These are phyloP conservation scores for Thelonectria olida DNA, from an alignment of 2,329 filamentous ascomycete species.

Conservation along the genomic window DNA sequence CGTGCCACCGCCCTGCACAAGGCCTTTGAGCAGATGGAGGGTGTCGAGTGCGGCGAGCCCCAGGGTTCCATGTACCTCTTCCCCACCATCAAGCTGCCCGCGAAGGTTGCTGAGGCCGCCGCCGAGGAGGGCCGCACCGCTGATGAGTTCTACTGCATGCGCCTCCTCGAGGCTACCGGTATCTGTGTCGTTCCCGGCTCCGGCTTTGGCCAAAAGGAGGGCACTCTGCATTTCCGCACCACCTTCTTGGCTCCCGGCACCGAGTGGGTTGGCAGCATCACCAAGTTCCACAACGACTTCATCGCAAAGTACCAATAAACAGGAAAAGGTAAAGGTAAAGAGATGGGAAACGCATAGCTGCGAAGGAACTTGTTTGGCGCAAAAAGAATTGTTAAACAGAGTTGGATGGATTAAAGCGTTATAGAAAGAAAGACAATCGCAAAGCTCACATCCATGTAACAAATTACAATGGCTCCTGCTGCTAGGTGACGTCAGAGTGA, in stretches of 20 bases:
- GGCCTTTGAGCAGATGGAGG: constrained; percentile 94
- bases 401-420: constrained; percentile 14
- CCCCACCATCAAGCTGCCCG: constrained; percentile 85
- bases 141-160: constrained; percentile 95
- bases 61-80: constrained; percentile 99
- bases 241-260: constrained; percentile 97
- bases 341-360: background rate
- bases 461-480: too few relatives aligned
- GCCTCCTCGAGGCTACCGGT: constrained; percentile 90
- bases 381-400: constrained; percentile 9
- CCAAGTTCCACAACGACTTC: constrained; percentile 91
- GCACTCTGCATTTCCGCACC: constrained; percentile 91
- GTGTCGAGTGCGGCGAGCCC: constrained; percentile 87
- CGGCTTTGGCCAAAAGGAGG: constrained; percentile 94
- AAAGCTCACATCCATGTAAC: constrained; percentile 15
- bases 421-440: constrained; percentile 9
- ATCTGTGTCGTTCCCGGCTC: constrained; percentile 93
- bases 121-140: constrained; percentile 75
- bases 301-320: constrained; percentile 78
- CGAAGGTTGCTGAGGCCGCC: constrained; percentile 81
- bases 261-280: constrained; percentile 88
- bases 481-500: too few relatives aligned
- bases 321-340: background rate
- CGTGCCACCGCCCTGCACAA: constrained; percentile 88
- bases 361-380: background rate